Base-by-base conservation (phyloP, 805 yeast species). In the Kodamaea restingae region DNA sequence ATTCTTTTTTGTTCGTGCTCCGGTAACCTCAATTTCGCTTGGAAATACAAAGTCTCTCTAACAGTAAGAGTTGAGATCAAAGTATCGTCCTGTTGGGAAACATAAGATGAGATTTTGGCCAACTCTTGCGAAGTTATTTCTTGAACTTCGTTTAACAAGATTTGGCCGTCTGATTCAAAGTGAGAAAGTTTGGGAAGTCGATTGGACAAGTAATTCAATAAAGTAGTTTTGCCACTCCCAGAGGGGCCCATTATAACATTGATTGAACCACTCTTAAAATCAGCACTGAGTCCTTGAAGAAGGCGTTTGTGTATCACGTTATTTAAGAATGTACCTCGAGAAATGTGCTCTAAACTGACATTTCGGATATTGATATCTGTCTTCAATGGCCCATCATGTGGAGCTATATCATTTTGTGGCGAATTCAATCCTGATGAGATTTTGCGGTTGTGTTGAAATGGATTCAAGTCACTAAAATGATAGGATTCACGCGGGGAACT, bases 231-330 rank as follows among this genome's bases (percentile, higher is more conserved):
- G 7, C 91, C 93, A 0, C 84, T 78, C 0, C 91, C 91, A 1
- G 88, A 82, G 0, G 91, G 90, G 0, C 93, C 93, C 80, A 84
- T 75, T 32, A 84, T 81, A 4, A 81, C 86, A 52, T 81, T 84
- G 7, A 84, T 63, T 30, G 75, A 67, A 11, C 81, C 78, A 2
- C 80, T 69, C 20, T 61, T 58, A 50, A 82, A 80, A 5, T 49
- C 45, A 0, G 83, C 86, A 39, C 65, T 57, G 10, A 84, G 62
- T 12, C 68, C 55, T 30, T 68, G 52, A 28, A 81, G 49, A 11
- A 56, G 39, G 2, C 35, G 32, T 21, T 54, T 44, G 10, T 42
- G 41, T 6, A n/a, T 20, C n/a, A 15, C n/a, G 7, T 17, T 24
- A 12, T 29, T 7, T 5, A 33, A 35, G 14, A n/a, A 15, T 7